Conservation (phyloP, 2,329 filamentous ascomycete genomes). For the Colletotrichum orchidophilum region DNA sequence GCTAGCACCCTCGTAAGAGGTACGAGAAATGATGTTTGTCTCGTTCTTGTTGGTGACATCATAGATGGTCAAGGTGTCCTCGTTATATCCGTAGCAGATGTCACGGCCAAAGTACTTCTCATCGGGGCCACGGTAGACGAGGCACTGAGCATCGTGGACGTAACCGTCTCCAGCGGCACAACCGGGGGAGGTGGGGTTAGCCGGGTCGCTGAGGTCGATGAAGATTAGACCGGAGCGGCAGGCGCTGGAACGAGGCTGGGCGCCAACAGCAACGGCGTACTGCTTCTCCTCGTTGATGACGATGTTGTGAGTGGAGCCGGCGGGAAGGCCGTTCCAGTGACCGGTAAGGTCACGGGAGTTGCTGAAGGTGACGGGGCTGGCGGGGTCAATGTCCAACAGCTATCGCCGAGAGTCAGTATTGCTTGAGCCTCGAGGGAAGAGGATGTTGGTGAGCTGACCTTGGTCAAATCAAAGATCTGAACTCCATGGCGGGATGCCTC, state of each 20-base stretch:
- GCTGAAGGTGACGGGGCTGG: slow-evolving; percentile 44
- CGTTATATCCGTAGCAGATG: slow-evolving; percentile 64
- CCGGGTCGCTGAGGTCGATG: slow-evolving; percentile 61
- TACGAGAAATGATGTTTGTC: slow-evolving; percentile 58
- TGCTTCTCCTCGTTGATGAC: slow-evolving; percentile 56
- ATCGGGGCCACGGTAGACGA: slow-evolving; percentile 60
- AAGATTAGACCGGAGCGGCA: slow-evolving; percentile 62
- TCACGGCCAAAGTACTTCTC: slow-evolving; percentile 53
- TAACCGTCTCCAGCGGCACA: slow-evolving; percentile 57
- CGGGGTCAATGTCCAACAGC: slow-evolving; percentile 55
- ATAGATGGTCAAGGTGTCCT: slow-evolving; percentile 59
- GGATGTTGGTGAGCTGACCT: slow-evolving; percentile 38
- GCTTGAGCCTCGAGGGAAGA: slow-evolving; percentile 35
- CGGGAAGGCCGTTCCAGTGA: slow-evolving; percentile 40
- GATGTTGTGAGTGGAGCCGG: slow-evolving; percentile 56
- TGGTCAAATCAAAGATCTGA: slow-evolving; percentile 68
- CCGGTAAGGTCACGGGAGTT: slow-evolving; percentile 43
- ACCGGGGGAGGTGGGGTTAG: slow-evolving; percentile 58
- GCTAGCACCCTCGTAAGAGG: slow-evolving; percentile 59
- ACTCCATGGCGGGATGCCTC: slow-evolving; percentile 60
- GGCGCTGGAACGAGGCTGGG: slow-evolving; percentile 45
- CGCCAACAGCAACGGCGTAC: slow-evolving; percentile 53
- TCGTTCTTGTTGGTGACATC: slow-evolving; percentile 59
- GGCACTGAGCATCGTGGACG: slow-evolving; percentile 61
- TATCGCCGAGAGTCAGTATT: slow-evolving; percentile 33